Evolutionary conservation across 768 basidiomycete genomes (phyloP), one percentile per base, ranked within the genome.

Genomic region (Dendrothele bispora): DNA sequence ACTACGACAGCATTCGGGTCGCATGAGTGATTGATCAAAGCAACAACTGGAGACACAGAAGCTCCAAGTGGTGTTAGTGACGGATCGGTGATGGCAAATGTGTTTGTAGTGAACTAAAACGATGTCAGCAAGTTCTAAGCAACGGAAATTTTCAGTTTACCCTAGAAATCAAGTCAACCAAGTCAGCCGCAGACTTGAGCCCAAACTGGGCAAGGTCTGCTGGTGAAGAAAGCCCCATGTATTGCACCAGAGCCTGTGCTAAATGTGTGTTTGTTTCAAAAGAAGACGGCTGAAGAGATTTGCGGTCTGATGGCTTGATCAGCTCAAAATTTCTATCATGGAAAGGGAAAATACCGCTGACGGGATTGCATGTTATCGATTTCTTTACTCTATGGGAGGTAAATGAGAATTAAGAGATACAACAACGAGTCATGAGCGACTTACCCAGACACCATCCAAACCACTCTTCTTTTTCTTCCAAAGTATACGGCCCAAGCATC

Each of bases 1-100:
- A 98, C 90, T n/a, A 95, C 79, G 26, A 86, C 90, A 0, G 88
- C 91, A 59, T 97, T 95, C 0, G 91, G 91, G 18, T 80, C 75
- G 59, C 93, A 95, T 0, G 88, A 88, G 60, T 98, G 94, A 59
- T 97, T 97, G 48, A 88, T 78, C 10, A 97, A 71, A 0, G 94
- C 94, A 4, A 86, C 68, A 1, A 79, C 58, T 0, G 95, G 94
- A 1, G 90, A 88, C 12, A 95, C 77, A n/a, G 86, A 82, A 2
- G 85, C 84, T 5, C 95, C 95, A 28, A 98, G 72, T 0, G 94
- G 87, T 2, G 81, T 78, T 14, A 98, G 71, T 4, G 88, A 77
- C 0, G 88, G 83, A 0, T 86, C 79, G 1, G 92, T 86, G 8
- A 97, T 68, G 0, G 94, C 87, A 60, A 98, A 89, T 0, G 95